Base-by-base conservation (phyloP, 495 filamentous ascomycete genomes). In the Amorphotheca resinae region DNA sequence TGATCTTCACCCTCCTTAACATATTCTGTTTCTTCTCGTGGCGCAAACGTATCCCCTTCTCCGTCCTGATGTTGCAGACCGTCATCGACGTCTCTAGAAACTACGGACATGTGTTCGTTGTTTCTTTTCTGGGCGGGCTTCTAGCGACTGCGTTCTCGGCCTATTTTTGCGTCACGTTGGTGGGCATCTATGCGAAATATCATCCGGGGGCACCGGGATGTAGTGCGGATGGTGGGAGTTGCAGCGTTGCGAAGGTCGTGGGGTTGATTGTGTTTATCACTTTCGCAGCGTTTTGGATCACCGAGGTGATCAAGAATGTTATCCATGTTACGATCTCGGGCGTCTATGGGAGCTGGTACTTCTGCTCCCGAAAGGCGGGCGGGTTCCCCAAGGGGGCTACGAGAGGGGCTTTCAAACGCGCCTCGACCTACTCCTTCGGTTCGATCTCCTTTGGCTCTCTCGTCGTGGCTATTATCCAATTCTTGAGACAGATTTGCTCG, bases 261-360 rank as follows among this genome's bases (percentile, higher is more conserved):
- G 87, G 89, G 0, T 63, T 96, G 18, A 63, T 88, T 15, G 81
- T 84, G 18, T 94, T 93, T 61, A 73, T 86, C 40, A 93, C 86
- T 0, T 94, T 95, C 54, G 84, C 87, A 18, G 76, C 72, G 53
- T 93, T 93, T 62, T 96, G 87, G 89, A 76, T 94, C 49, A 81
- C 79, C 18, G 87, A 95, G 56, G 86, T 81, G 72, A 57, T 94
- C 44, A 94, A 95, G 64, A 95, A 94, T 59, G 84, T 80, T 12
- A 81, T 95, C 26, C 87, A 96, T 59, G 80, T 78, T 22, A 86
- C 80, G 16, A 80, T 94, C 54, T 81, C 83, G 0, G 86, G 89
- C 9, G 80, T 94, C 9, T 95, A 93, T 49, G 88, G 85, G 0
- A 82, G 81, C 1, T 95, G 88, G 88, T 96, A 93, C 63, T 95